Percentiles rank a stretch among this genome's conserved stretches.
phyloP scores from a whole-genome alignment of 352 stramenopile genomes.

The Phytophthora pini region DNA sequence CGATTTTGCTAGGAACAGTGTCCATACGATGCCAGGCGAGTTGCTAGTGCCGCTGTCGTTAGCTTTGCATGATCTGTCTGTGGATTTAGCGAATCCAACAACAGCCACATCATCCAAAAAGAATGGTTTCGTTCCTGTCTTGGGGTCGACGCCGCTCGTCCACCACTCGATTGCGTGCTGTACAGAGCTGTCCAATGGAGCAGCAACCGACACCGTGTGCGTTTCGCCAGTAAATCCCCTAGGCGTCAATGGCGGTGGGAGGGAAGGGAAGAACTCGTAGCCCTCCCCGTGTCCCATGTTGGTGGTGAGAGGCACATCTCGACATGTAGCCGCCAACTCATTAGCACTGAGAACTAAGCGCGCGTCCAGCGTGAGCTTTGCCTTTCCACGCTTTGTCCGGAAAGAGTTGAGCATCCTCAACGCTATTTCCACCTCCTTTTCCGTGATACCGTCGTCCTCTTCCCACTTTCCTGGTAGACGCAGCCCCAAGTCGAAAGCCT shows the following conservation, averaged over 20 bases:
- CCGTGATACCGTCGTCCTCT: constrained; percentile 18
- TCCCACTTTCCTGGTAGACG: constrained; percentile 1
- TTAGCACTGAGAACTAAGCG: constrained; percentile 41
- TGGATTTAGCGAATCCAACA: constrained; percentile 35
- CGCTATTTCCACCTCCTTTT: constrained; percentile 33
- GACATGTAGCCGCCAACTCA: constrained; percentile 29
- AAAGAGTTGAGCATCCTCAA: constrained; percentile 44
- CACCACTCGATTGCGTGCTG: constrained; percentile 34
- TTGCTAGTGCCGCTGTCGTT: background rate
- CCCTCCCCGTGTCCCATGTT: constrained; percentile 20
- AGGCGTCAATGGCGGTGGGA: constrained; percentile 4
- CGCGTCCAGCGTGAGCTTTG: constrained; percentile 37
- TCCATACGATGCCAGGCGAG: constrained; percentile 26
- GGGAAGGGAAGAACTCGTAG: constrained; percentile 22
- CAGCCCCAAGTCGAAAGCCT: constrained; percentile 36
- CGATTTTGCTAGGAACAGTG: constrained; percentile 22
- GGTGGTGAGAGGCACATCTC: constrained; percentile 16
- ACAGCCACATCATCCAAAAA: constrained; percentile 31
- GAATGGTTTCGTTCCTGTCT: constrained; percentile 24
- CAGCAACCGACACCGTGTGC: constrained; percentile 28
- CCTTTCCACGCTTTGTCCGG: constrained; percentile 20
- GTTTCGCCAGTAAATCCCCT: constrained; percentile 26
- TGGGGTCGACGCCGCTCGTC: constrained; percentile 26
- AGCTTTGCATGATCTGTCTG: constrained; percentile 19
- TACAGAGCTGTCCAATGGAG: constrained; percentile 18